A percentile compares a stretch with the other conserved stretches of the same genome.
phyloP scores from a whole-genome alignment of 192 early-diverging fungal species.

The Backusella tarrabulga region DNA sequence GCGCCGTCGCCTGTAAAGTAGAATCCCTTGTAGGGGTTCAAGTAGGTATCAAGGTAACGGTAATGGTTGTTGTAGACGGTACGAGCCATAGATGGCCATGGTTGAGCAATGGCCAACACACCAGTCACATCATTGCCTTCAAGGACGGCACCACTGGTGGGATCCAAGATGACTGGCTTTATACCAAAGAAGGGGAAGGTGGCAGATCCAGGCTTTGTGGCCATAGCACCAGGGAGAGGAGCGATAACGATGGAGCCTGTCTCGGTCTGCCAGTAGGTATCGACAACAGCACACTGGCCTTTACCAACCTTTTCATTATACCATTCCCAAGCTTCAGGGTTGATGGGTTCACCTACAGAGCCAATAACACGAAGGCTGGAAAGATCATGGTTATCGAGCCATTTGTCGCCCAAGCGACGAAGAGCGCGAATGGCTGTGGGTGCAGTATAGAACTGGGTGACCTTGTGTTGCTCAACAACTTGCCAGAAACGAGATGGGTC shows the following conservation, averaged over 20 bases:
- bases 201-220: constrained; percentile 93
- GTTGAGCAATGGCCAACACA: constrained; percentile 82
- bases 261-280: constrained; percentile 96
- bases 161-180: constrained; percentile 81
- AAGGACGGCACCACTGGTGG: constrained; percentile 74
- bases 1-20: constrained; percentile 95
- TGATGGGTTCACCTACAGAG: constrained; percentile 97
- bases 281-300: constrained; percentile 87
- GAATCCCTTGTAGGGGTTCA: constrained; percentile 85
- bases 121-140: constrained; percentile 86
- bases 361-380: constrained; percentile 87
- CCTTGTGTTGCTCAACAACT: constrained; percentile 83
- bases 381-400: constrained; percentile 77
- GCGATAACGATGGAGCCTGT: constrained; percentile 92
- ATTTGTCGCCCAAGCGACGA: constrained; percentile 78
- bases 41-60: constrained; percentile 91
- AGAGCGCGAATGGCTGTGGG: constrained; percentile 98
- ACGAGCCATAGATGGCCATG: constrained; percentile 92
- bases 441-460: constrained; percentile 98
- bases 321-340: constrained; percentile 98
- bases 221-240: constrained; percentile 85
- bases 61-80: constrained; percentile 90
- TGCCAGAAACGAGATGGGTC: constrained; percentile 76
- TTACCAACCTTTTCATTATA: constrained; percentile 91
- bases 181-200: constrained; percentile 98